A percentile compares a stretch with the other conserved stretches of the same genome.
Conservation (phyloP, 805 yeast genomes). For the Phaffomyces opuntiae region DNA sequence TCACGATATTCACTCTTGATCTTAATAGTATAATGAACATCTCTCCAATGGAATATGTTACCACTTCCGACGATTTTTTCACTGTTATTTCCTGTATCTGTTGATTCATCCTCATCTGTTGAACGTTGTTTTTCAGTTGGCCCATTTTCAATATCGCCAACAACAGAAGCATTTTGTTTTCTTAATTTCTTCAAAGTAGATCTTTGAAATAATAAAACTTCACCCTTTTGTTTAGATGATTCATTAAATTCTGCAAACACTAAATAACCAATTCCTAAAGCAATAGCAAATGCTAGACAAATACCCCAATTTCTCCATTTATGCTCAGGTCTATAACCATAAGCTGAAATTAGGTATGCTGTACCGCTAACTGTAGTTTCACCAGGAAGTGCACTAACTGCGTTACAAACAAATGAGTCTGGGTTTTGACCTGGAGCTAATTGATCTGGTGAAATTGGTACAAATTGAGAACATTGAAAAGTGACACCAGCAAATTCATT, state of each 20-base stretch:
- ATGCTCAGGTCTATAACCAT: constrained; percentile 37
- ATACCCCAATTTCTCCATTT: constrained; percentile 67
- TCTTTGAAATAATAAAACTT: constrained; percentile 52
- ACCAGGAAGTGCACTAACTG: constrained; percentile 53
- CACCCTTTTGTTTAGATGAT: constrained; percentile 68
- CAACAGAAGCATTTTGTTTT: constrained; percentile 29
- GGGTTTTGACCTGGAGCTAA: constrained; percentile 16
- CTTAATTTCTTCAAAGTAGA: constrained; percentile 40
- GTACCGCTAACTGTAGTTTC: constrained; percentile 43
- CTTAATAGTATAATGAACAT: constrained; percentile 63
- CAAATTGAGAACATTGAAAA: constrained; percentile 38
- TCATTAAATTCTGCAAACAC: constrained; percentile 48
- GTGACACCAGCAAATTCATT: constrained; percentile 41
- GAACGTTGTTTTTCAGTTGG: constrained; percentile 20
- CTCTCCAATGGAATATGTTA: constrained; percentile 71
- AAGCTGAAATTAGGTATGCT: constrained; percentile 37
- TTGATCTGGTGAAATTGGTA: constrained; percentile 30
- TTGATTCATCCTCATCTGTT: constrained; percentile 13
- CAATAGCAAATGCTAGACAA: constrained; percentile 43
- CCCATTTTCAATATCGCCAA: constrained; percentile 22
- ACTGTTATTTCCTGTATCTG: constrained; percentile 12
- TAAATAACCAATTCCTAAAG: constrained; percentile 50
- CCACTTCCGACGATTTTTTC: constrained; percentile 28
- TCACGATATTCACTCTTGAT: constrained; percentile 55
- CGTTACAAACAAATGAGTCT: constrained; percentile 41